phyloP scores from a whole-genome alignment of 163 green algal species.

The Scenedesmus sp. region DNA sequence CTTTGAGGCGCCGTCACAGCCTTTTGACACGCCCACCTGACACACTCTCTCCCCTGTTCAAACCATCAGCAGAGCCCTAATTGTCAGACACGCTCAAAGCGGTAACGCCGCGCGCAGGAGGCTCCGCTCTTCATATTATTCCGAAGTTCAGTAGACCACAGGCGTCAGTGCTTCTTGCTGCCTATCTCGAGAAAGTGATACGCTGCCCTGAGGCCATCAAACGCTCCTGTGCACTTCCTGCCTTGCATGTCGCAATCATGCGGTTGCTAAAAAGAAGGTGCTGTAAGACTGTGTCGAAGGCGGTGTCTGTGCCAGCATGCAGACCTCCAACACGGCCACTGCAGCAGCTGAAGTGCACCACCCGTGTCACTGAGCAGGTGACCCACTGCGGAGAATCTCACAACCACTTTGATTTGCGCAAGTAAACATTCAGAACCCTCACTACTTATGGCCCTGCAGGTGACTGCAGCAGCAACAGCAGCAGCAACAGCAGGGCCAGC shows the following conservation, averaged over 20 bases:
- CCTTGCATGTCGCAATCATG: neutral
- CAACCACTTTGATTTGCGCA: neutral
- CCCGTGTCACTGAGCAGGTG: constrained; percentile 1
- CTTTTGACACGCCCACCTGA: neutral
- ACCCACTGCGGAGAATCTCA: neutral
- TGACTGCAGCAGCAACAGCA: neutral
- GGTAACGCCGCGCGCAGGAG: neutral
- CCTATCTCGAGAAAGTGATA: neutral
- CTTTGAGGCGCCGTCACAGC: no score
- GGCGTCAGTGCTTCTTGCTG: neutral
- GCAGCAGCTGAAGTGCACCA: neutral
- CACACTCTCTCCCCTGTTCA: neutral
- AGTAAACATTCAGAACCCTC: neutral
- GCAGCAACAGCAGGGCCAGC: neutral
- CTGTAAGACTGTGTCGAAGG: neutral
- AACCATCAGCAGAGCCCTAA: neutral
- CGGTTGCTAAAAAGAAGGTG: neutral
- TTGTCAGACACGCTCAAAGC: neutral
- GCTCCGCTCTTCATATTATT: no score
- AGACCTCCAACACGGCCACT: neutral
- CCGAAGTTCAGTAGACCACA: neutral
- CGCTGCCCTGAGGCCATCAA: neutral
- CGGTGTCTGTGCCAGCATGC: neutral
- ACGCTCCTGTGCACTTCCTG: neutral
- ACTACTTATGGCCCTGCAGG: neutral